A percentile compares a stretch with the other conserved stretches of the same genome.
These are phyloP conservation scores for Excoecaria cochinchinensis DNA, from an alignment of 345 rosid genomes.

Conservation along the genomic window DNA sequence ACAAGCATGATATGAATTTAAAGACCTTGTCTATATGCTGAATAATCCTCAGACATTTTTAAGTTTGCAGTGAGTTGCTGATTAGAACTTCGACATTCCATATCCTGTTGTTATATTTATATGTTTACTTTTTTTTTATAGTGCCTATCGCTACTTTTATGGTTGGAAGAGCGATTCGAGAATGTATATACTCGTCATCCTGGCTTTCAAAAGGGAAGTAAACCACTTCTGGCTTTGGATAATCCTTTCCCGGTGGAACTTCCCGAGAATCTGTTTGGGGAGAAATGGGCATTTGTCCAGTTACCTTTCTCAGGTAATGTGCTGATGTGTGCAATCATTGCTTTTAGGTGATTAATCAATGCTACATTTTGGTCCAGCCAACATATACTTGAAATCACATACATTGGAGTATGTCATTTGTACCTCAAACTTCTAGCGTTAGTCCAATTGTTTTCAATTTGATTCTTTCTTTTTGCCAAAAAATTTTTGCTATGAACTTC, in stretches of 20 bases:
- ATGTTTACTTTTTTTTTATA: slow-evolving; percentile 28
- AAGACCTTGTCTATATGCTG: no score
- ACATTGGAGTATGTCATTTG: no score
- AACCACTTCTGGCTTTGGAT: slow-evolving; percentile 76
- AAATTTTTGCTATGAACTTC: background rate
- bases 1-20: no score
- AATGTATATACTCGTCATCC: slow-evolving; percentile 79
- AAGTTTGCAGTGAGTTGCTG: no score
- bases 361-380: background rate
- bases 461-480: background rate
- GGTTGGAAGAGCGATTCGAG: slow-evolving; percentile 93
- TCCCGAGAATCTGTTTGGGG: slow-evolving; percentile 85
- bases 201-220: slow-evolving; percentile 88
- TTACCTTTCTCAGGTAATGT: slow-evolving; percentile 71
- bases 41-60: no score
- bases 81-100: background rate
- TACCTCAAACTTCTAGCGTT: background rate
- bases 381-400: background rate
- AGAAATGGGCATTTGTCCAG: slow-evolving; percentile 95
- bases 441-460: background rate
- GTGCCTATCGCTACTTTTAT: slow-evolving; percentile 79
- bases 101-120: background rate
- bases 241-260: slow-evolving; percentile 93
- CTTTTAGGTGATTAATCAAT: background rate
- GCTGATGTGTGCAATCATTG: background rate